phyloP scores from a whole-genome alignment of 2,329 filamentous ascomycete genomes.

The Trematosphaeria pertusa region DNA sequence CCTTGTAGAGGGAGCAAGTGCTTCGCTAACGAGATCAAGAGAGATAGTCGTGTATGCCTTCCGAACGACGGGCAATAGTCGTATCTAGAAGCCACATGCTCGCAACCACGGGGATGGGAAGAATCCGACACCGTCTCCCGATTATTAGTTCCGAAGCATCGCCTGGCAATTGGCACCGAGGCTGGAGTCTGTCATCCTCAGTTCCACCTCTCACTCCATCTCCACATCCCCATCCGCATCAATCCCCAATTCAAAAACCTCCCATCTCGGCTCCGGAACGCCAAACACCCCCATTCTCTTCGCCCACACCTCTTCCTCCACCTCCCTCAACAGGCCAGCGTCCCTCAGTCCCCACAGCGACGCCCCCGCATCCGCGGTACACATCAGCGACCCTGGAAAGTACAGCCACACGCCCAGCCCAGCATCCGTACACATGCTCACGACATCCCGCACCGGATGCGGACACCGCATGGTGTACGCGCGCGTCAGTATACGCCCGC shows the following conservation, averaged over 20 bases:
- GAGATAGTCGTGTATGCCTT: too few species aligned
- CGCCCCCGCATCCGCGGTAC: neutral
- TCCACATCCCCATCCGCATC: neutral
- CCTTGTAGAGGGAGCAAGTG: too few species aligned
- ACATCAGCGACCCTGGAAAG: neutral
- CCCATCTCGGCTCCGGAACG: neutral
- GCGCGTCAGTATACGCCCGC: too few species aligned
- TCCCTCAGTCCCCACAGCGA: conserved; percentile 8
- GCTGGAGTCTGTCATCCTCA: too few species aligned
- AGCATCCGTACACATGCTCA: neutral
- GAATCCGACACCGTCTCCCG: too few species aligned
- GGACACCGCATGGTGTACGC: neutral
- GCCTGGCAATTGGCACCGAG: too few species aligned
- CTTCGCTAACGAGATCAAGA: too few species aligned
- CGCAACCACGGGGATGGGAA: too few species aligned
- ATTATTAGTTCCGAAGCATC: too few species aligned
- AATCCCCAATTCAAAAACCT: neutral
- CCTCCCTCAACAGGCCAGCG: neutral
- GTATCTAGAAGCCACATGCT: too few species aligned
- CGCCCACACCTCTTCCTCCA: neutral
- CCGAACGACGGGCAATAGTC: too few species aligned
- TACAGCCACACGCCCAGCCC: conserved; percentile 2
- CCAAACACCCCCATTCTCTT: neutral
- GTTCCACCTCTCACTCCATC: neutral
- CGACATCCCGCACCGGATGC: neutral